Evolutionary conservation across 805 yeast genomes (phyloP), one percentile per base, ranked within the genome.

Genomic region (Wickerhamomyces pijperi): DNA sequence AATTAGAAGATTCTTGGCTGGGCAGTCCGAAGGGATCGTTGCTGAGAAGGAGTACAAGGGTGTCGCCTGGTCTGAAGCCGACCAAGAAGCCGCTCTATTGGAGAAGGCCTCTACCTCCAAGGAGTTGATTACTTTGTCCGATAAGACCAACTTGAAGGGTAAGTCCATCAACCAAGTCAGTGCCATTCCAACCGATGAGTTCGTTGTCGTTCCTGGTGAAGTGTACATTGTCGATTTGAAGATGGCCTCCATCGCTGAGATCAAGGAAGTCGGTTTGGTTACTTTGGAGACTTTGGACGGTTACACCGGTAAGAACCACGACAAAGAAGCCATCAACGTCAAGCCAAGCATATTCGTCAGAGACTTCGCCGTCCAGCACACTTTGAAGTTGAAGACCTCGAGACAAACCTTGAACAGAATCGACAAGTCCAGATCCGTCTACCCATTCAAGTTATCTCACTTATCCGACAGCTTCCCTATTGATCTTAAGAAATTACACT

Each of bases 11-110:
- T 92, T 90, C 53, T 74, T 92, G 55, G 94, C 95, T 32, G 98
- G 98, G 39, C 98, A 92, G 67, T 80, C 88, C 42, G 94, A 86
- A 55, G 92, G 87, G 56, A 67, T 87, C 40, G 92, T 87, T 46
- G 90, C 88, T 31, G 98, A 90, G 65, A 74, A 78, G 55, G 95
- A 85, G 48, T 84, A 82, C 63, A 88, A 90, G 61, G 96, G 95
- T 55, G 94, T 88, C 39, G 82, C 73, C 20, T 83, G 94, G 94
- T 72, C 81, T 39, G 94, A 83, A 63, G 68, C 78, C 31, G 82
- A 82, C 59, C 92, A 82, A 62, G 94, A 83, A 63, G 66, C 67
- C 31, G 54, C 57, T 19, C 64, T 82, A 42, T 63, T 80, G 41
- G 58, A 57, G 42, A 67, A 62, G 51, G 63, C 71, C 12, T 51